Evolutionary conservation across 2,329 filamentous ascomycete species (phyloP), one percentile per base, ranked within the genome.

Genomic region (Diatrype stigma): DNA sequence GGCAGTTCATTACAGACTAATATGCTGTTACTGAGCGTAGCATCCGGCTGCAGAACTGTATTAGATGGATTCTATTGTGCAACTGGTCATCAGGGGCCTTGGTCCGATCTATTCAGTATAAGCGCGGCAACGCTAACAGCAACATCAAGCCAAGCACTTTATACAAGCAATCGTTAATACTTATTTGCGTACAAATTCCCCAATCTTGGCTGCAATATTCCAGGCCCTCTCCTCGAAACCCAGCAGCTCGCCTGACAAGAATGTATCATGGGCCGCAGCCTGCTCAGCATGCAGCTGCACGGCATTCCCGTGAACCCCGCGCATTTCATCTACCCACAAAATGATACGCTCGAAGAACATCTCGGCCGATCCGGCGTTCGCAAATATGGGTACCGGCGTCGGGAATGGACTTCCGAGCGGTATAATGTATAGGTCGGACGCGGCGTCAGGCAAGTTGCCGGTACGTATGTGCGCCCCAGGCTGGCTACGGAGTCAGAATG

Each of bases 311-410:
- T 53, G 32, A 2, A 60, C 51, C 2, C 45, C 23, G 4, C 37
- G n/a, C 63, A 65, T 66, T 50, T 63, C 60, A n/a, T 54, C 81
- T 42, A 86, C 79, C 86, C 86, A 89, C 63, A 78, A 82, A 23
- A 78, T 76, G 8, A 63, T 64, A 6, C 70, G 68, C 11, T 65
- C 52, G 56, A 65, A 64, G 38, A 73, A 60, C 2, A 72, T 60
- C 54, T 66, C 62, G 6, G 52, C 55, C 0, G 46, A 45, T 17
- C 61, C 63, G 3, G 51, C 19, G 17, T 50, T 66, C 12, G 58
- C 55, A 12, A 63, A 51, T 16, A 64, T 52, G 4, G 60, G 61
- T 12, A 62, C 58, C 1, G 53, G 47, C 6, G 55, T 59, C 2
- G 48, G 32, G 46, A 66, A 65, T 5, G 61, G 53, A 22, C 57